Evolutionary conservation across 2,329 filamentous ascomycete genomes (phyloP).

Genomic region (Sphaerulina musiva): DNA sequence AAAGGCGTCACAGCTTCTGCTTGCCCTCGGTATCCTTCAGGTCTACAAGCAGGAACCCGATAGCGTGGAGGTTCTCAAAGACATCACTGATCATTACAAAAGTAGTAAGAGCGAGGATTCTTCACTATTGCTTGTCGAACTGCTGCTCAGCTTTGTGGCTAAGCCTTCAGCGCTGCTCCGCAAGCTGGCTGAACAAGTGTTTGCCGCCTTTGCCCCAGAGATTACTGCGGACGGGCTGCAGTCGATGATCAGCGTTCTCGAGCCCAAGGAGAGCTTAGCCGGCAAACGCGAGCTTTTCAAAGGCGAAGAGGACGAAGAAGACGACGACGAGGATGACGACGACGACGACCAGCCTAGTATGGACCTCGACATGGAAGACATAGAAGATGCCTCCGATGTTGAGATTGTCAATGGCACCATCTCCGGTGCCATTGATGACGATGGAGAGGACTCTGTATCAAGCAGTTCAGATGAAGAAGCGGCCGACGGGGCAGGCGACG

Average conservation of each 20-base stretch:
- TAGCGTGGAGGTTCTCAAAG: conserved; percentile 71
- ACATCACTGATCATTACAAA: conserved; percentile 71
- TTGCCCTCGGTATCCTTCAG: conserved; percentile 78
- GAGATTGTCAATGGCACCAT: conserved; percentile 32
- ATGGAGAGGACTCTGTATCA: conserved; percentile 21
- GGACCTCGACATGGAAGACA: conserved; percentile 36
- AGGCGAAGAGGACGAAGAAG: conserved; percentile 28
- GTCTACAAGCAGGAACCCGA: conserved; percentile 86
- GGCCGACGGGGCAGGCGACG: conserved; percentile 17
- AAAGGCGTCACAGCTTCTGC: conserved; percentile 70
- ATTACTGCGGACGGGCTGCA: conserved; percentile 68
- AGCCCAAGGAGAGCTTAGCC: conserved; percentile 70
- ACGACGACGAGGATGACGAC: conserved; percentile 21
- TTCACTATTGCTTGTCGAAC: conserved; percentile 74
- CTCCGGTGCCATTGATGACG: conserved; percentile 3
- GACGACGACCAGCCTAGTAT: conserved; percentile 21
- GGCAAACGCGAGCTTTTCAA: conserved; percentile 85
- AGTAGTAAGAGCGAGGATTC: conserved; percentile 42
- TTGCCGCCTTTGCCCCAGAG: conserved; percentile 69
- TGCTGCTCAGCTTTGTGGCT: conserved; percentile 82
- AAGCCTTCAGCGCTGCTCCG: conserved; percentile 78
- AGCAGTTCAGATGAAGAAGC: conserved; percentile 29
- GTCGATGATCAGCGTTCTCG: conserved; percentile 61
- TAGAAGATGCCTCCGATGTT: conserved; percentile 34
- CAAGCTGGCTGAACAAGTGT: conserved; percentile 81